Conservation (phyloP, 495 filamentous ascomycete species). For the Ascobolus immersus region DNA sequence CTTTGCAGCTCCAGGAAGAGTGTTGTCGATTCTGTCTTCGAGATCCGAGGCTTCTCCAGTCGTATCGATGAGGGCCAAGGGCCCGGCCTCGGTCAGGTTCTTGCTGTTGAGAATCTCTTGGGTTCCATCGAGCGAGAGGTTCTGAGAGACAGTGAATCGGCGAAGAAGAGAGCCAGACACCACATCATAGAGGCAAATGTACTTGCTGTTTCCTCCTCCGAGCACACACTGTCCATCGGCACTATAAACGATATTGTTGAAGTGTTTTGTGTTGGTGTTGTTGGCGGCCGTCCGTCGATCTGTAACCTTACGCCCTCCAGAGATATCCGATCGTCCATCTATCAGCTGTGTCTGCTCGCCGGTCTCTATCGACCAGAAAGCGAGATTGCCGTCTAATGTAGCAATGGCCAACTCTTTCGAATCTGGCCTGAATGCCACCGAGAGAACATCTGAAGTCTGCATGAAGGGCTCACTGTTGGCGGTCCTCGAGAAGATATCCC, state of each 20-base stretch:
- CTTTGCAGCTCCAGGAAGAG: constrained; percentile 68
- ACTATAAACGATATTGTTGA: constrained; percentile 67
- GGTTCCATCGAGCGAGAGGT: constrained; percentile 78
- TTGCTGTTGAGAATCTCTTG: constrained; percentile 90
- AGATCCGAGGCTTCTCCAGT: constrained; percentile 71
- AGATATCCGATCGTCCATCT: constrained; percentile 75
- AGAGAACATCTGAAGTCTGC: constrained; percentile 68
- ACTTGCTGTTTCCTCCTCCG: constrained; percentile 85
- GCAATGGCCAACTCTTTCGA: constrained; percentile 75
- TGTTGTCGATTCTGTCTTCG: constrained; percentile 56
- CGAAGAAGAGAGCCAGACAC: constrained; percentile 70
- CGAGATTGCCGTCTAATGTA: constrained; percentile 75
- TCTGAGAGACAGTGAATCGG: constrained; percentile 82
- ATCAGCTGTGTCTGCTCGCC: constrained; percentile 57
- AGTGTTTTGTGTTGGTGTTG: constrained; percentile 63
- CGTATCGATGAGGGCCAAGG: constrained; percentile 54
- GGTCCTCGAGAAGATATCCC: constrained; percentile 78
- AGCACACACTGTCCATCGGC: constrained; percentile 75
- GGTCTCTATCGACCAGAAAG: constrained; percentile 81
- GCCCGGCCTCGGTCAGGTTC: constrained; percentile 71
- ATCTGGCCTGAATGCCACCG: constrained; percentile 69
- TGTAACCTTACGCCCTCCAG: constrained; percentile 62
- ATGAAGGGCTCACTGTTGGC: constrained; percentile 88
- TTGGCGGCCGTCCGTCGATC: constrained; percentile 83
- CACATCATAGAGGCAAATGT: constrained; percentile 85